phyloP scores from a whole-genome alignment of 2,329 filamentous ascomycete genomes.

The Conoideocrella luteorostrata region DNA sequence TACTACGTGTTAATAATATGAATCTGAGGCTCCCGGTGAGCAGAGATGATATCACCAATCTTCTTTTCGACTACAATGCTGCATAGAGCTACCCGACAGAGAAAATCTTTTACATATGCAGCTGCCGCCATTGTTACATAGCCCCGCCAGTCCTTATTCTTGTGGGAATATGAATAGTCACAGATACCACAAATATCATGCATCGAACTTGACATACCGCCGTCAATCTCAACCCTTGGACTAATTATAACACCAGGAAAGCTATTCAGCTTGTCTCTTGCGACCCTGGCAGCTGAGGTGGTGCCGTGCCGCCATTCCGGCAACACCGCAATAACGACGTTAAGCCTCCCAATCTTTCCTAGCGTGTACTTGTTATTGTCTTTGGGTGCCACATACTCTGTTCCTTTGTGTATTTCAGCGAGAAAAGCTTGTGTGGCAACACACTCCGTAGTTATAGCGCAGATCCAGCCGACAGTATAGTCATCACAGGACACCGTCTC shows the following conservation, averaged over 20 bases:
- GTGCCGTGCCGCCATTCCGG: slow-evolving; percentile 9
- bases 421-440: slow-evolving; percentile 31
- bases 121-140: slow-evolving; percentile 24
- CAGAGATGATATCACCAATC: too few relatives aligned
- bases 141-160: slow-evolving; percentile 23
- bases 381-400: slow-evolving; percentile 16
- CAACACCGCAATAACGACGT: slow-evolving; percentile 13
- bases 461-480: slow-evolving; percentile 40
- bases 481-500: too few relatives aligned
- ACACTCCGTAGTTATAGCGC: slow-evolving; percentile 28
- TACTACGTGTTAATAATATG: too few relatives aligned
- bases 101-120: slow-evolving; percentile 21
- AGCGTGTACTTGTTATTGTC: slow-evolving; percentile 12
- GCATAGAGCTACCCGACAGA: too few relatives aligned
- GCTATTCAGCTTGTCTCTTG: slow-evolving; percentile 18
- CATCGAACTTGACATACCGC: slow-evolving; percentile 25
- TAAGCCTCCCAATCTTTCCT: slow-evolving; percentile 11
- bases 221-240: slow-evolving; percentile 12
- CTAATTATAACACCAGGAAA: slow-evolving; percentile 23
- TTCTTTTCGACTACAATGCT: too few relatives aligned
- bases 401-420: slow-evolving; percentile 23
- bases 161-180: slow-evolving; percentile 29
- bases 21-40: too few relatives aligned
- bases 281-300: slow-evolving; percentile 16
- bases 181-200: slow-evolving; percentile 30